phyloP scores from a whole-genome alignment of 164 flowering plant genomes.

The Magnolia officinalis region DNA sequence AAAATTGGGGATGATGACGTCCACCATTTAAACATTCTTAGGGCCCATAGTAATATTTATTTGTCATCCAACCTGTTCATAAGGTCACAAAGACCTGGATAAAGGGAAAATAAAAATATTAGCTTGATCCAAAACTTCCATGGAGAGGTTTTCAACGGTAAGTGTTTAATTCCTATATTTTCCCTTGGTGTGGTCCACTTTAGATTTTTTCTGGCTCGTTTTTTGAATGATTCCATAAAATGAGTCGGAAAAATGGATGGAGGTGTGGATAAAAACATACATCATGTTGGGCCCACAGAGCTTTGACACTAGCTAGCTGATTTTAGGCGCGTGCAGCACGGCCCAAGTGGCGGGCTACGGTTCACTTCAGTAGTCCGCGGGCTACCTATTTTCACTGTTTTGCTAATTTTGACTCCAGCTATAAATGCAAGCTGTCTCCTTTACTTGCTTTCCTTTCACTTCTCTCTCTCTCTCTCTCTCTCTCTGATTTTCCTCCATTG shows the following conservation, averaged over 20 bases:
- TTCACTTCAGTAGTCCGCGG: too few relatives aligned
- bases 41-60: too few relatives aligned
- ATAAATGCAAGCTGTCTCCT: slow-evolving; percentile 24
- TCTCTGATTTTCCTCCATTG: slow-evolving; percentile 58
- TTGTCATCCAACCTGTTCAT: too few relatives aligned
- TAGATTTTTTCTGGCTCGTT: background rate
- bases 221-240: background rate
- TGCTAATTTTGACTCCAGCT: slow-evolving; percentile 1
- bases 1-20: too few relatives aligned
- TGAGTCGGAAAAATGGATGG: background rate
- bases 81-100: too few relatives aligned
- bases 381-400: background rate
- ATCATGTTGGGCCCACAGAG: background rate
- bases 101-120: too few relatives aligned
- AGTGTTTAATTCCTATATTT: too few relatives aligned
- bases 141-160: too few relatives aligned
- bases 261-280: background rate
- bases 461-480: slow-evolving; percentile 27
- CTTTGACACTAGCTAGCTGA: background rate
- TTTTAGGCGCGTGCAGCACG: background rate
- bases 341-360: too few relatives aligned
- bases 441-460: slow-evolving; percentile 40
- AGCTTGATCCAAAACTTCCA: too few relatives aligned
- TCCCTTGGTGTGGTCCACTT: too few relatives aligned
- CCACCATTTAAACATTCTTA: too few relatives aligned